Percentiles rank a stretch among this genome's conserved stretches.
Conservation (phyloP, 2,329 filamentous ascomycete genomes). For the Knoxdaviesia proteae region DNA sequence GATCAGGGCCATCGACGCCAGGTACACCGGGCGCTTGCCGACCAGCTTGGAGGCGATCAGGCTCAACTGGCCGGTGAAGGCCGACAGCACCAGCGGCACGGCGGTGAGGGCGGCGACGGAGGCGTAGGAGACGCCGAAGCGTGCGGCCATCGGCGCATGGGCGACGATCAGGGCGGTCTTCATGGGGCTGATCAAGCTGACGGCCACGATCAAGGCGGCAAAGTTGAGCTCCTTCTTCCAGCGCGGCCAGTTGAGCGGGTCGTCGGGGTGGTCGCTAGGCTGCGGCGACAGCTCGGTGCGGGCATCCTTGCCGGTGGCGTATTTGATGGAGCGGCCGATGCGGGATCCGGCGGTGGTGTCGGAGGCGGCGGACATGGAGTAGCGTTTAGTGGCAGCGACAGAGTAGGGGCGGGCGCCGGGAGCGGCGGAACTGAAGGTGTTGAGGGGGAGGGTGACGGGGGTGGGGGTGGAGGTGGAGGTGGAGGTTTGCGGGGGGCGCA, state of each 20-base stretch:
- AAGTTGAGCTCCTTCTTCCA: conserved; percentile 31
- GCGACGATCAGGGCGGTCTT: conserved; percentile 32
- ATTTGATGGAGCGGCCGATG: conserved; percentile 19
- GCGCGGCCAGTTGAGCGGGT: conserved; percentile 35
- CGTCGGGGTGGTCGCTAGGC: conserved; percentile 30
- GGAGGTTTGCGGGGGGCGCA: neutral
- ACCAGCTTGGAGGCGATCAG: conserved; percentile 21
- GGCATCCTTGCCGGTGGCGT: conserved; percentile 21
- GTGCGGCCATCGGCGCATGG: conserved; percentile 20
- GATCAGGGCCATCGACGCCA: conserved; percentile 22
- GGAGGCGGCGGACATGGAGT: neutral
- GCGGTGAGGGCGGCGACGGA: conserved; percentile 28
- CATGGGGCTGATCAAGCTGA: conserved; percentile 25
- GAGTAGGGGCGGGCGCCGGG: too few species aligned
- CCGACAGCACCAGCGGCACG: conserved; percentile 28
- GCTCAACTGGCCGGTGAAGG: conserved; percentile 20
- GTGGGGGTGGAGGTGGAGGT: neutral
- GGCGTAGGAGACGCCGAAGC: conserved; percentile 24
- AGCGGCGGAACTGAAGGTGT: conserved; percentile 7
- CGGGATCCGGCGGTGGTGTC: conserved; percentile 6
- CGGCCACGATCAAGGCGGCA: conserved; percentile 22
- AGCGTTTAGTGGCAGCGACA: too few species aligned
- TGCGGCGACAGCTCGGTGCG: conserved; percentile 29
- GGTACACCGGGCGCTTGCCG: conserved; percentile 32
- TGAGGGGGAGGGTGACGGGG: neutral